A percentile compares a stretch with the other conserved stretches of the same genome.
These are phyloP conservation scores for Silybum marianum DNA, from an alignment of 129 eudicot genomes.

Conservation along the genomic window DNA sequence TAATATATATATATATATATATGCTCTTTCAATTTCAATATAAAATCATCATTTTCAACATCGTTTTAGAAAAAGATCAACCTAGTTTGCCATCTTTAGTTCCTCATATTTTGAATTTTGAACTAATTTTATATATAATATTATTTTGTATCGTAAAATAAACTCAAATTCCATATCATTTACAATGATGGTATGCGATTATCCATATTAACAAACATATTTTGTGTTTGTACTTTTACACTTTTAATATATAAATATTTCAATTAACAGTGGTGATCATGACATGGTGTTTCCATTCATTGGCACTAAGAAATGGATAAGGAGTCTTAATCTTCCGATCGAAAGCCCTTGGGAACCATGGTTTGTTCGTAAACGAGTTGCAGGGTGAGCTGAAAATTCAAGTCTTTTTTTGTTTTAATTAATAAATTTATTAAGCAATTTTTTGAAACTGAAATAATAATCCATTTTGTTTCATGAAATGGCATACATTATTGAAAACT, in stretches of 20 bases:
- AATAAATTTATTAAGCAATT: background rate
- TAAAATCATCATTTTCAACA: no score
- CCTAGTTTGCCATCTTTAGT: no score
- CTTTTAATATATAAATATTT: background rate
- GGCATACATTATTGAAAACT: background rate
- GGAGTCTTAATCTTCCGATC: slow-evolving; percentile 2
- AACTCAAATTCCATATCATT: background rate
- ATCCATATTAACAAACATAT: no score
- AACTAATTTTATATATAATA: background rate
- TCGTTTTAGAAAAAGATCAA: no score
- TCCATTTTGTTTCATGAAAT: background rate
- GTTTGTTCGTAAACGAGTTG: slow-evolving; percentile 2
- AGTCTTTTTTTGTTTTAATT: background rate
- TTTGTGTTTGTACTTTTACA: background rate
- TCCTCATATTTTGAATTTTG: no score
- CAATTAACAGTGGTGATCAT: slow-evolving; percentile 33
- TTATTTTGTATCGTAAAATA: no score
- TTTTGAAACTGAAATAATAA: background rate
- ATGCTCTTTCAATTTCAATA: no score
- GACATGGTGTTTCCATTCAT: slow-evolving; percentile 30
- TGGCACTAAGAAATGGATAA: slow-evolving; percentile 10
- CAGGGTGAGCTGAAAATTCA: background rate
- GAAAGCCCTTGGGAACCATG: slow-evolving; percentile 19
- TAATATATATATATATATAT: no score
- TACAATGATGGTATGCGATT: no score